Conservation (phyloP, 257 asterid species). For the Solanum clarkiae region DNA sequence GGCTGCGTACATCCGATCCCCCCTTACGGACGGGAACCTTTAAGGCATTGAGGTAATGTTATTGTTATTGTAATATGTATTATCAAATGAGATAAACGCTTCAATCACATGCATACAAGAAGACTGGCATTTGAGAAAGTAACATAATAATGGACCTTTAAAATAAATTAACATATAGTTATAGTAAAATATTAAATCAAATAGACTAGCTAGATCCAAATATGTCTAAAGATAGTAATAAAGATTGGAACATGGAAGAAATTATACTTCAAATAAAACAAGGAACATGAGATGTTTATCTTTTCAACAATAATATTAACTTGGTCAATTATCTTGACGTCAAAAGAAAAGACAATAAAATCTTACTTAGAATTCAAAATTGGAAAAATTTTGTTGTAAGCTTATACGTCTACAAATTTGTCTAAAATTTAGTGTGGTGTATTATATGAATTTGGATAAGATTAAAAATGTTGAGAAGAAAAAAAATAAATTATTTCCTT, state of each 20-base stretch:
- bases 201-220: neutral
- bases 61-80: too few relatives aligned
- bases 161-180: too few relatives aligned
- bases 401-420: neutral
- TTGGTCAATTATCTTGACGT: neutral
- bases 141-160: too few relatives aligned
- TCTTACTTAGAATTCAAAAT: neutral
- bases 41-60: too few relatives aligned
- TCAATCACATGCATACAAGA: too few relatives aligned
- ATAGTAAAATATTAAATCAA: neutral
- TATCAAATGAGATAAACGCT: too few relatives aligned
- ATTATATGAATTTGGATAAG: too few relatives aligned
- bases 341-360: neutral
- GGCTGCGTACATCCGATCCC: too few relatives aligned
- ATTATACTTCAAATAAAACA: neutral
- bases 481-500: too few relatives aligned
- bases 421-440: neutral
- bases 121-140: too few relatives aligned
- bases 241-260: neutral
- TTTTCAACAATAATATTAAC: neutral
- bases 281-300: neutral
- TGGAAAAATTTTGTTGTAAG: neutral
- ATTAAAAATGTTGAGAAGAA: too few relatives aligned
- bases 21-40: too few relatives aligned
- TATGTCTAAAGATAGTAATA: neutral